Evolutionary conservation across 805 yeast species (phyloP).

Genomic region (Wickerhamiella siamensis): DNA sequence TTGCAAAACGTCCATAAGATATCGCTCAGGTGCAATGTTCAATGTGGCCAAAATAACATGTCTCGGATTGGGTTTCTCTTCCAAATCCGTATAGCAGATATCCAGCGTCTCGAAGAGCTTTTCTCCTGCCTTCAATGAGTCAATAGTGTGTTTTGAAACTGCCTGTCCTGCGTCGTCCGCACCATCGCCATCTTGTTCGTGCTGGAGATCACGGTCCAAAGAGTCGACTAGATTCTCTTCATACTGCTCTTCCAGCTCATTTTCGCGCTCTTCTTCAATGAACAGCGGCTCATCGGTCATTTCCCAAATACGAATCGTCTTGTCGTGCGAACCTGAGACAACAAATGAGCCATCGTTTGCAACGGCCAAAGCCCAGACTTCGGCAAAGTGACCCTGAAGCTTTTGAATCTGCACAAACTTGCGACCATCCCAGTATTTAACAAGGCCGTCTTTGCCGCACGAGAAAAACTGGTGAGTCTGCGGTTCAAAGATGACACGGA

Average conservation of each 20-base stretch:
- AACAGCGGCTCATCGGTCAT: conserved; percentile 93
- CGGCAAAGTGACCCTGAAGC: conserved; percentile 73
- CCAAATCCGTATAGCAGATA: conserved; percentile 58
- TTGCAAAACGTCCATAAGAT: conserved; percentile 56
- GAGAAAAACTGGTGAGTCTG: conserved; percentile 82
- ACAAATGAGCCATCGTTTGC: conserved; percentile 52
- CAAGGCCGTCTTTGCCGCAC: conserved; percentile 72
- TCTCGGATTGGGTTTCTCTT: conserved; percentile 25
- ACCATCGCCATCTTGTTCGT: conserved; percentile 32
- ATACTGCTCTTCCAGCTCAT: conserved; percentile 83
- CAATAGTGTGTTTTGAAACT: conserved; percentile 73
- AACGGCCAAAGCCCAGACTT: conserved; percentile 85
- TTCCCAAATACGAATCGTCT: conserved; percentile 83
- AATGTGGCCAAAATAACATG: conserved; percentile 65
- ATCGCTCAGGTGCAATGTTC: conserved; percentile 55
- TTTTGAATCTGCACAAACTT: conserved; percentile 90
- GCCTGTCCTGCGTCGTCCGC: conserved; percentile 37
- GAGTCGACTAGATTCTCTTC: conserved; percentile 67
- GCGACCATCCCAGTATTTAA: conserved; percentile 97
- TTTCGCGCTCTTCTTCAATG: conserved; percentile 90
- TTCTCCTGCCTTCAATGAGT: conserved; percentile 90
- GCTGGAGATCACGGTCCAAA: conserved; percentile 32
- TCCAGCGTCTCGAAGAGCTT: conserved; percentile 84
- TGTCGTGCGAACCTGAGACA: conserved; percentile 83
- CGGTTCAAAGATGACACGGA: conserved; percentile 74